Base-by-base conservation (phyloP, 2,329 filamentous ascomycete genomes). In the Fusarium annulatum region DNA sequence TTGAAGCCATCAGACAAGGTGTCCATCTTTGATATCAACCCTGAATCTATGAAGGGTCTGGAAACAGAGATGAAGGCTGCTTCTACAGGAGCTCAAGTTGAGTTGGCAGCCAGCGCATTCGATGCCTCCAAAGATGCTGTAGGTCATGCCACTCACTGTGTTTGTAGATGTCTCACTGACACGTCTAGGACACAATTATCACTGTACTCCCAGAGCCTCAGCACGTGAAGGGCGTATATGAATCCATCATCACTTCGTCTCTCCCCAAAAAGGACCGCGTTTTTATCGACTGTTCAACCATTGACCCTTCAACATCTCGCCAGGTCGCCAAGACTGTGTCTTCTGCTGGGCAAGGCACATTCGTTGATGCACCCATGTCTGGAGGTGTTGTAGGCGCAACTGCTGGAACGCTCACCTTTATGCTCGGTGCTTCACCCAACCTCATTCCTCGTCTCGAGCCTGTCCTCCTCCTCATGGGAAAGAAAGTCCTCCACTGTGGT, bases 221-320 rank as follows among this genome's bases (percentile, higher is more conserved):
- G 34, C 96, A 98, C 80, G 96, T 98, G 64, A 92, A 93, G 79
- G 88, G 89, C 58, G 94, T 97, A 43, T 98, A 95, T 82, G 85
- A 90, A 52, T 88, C 92, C 61, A 95, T 98, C 80, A 86, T 97
- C 49, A 86, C 89, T 52, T 85, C 87, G 5, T 75, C 85, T 5
- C 81, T 87, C 1, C 81, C 86, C 2, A 84, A 85, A 45, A 88
- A 87, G 57, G 85, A 92, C 65, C 91, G 95, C 43, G 84, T 98
- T 65, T 98, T 97, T 82, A 96, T 99, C 80, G 96, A 99, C 82
- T 96, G 93, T 82, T 98, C 96, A 7, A 99, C 96, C 21, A 98
- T 99, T 79, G 96, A 98, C 82, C 95, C 95, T 0, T 90, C 91
- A 38, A 94, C 95, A 5, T 98, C 95, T 2, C 90, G 90, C 43